Conservation (phyloP, 768 basidiomycete species). For the Clathrus columnatus region DNA sequence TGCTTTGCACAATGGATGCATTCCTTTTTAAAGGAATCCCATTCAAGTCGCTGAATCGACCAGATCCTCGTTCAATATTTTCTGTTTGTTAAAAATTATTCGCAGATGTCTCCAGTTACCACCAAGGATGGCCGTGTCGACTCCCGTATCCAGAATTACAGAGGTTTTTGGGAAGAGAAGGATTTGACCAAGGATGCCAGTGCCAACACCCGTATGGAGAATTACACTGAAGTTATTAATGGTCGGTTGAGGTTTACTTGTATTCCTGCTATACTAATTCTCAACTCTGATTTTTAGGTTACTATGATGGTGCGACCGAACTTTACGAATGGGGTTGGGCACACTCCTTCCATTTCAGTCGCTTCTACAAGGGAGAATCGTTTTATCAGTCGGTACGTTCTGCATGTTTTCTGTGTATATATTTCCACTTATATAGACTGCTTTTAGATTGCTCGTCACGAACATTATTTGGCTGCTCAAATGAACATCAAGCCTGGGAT, state of each 20-base stretch:
- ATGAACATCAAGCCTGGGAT: slow-evolving; percentile 83
- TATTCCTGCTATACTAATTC: background rate
- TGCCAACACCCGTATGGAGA: slow-evolving; percentile 60
- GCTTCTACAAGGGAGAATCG: slow-evolving; percentile 87
- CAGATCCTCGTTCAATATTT: background rate
- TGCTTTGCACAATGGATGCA: slow-evolving; percentile 49
- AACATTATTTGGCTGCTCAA: slow-evolving; percentile 90
- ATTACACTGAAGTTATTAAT: slow-evolving; percentile 91
- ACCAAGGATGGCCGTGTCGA: slow-evolving; percentile 50
- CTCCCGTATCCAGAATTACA: slow-evolving; percentile 75
- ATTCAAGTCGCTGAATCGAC: slow-evolving; percentile 70
- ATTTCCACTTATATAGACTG: slow-evolving; percentile 44
- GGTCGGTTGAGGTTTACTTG: slow-evolving; percentile 37
- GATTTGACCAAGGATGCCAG: slow-evolving; percentile 62
- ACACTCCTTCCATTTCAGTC: slow-evolving; percentile 91
- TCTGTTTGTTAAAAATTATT: background rate
- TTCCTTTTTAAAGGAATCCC: slow-evolving; percentile 66
- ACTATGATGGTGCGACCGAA: slow-evolving; percentile 94
- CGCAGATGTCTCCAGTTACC: slow-evolving; percentile 19
- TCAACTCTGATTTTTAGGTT: slow-evolving; percentile 40
- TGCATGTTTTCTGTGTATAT: background rate
- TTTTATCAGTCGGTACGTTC: slow-evolving; percentile 19
- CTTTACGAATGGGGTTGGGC: slow-evolving; percentile 94
- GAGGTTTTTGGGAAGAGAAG: slow-evolving; percentile 81
- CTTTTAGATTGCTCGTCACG: slow-evolving; percentile 73